phyloP scores from a whole-genome alignment of 1,284 basidiomycete species.

The Tilletia horrida region DNA sequence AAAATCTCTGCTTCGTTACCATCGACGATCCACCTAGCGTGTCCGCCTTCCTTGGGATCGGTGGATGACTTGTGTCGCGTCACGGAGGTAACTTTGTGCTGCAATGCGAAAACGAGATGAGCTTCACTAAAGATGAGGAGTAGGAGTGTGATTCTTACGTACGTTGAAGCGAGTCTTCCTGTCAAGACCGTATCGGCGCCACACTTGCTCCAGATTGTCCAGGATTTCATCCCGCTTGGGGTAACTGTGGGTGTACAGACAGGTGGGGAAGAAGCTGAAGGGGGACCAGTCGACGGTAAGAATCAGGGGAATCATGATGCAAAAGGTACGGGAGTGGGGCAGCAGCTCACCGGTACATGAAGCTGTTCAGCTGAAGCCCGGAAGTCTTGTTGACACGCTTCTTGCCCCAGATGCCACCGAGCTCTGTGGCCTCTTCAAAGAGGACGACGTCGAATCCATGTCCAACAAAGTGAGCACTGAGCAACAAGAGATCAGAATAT shows the following conservation, averaged over 20 bases:
- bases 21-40: conserved; percentile 62
- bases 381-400: conserved; percentile 62
- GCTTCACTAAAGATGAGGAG: no score
- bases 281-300: not conserved
- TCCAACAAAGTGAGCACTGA: conserved; percentile 48
- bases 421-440: conserved; percentile 52
- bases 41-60: conserved; percentile 54
- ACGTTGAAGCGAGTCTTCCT: conserved; percentile 61
- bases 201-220: conserved; percentile 61
- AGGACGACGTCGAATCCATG: conserved; percentile 54
- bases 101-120: not conserved
- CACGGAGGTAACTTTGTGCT: conserved; percentile 36
- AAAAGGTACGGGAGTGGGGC: conserved; percentile 22
- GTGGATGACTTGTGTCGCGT: conserved; percentile 49
- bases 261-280: conserved; percentile 43
- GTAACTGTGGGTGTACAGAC: conserved; percentile 55
- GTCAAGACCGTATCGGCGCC: conserved; percentile 63
- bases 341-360: conserved; percentile 62
- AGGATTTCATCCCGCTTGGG: conserved; percentile 65
- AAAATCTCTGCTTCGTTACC: conserved; percentile 58
- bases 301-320: no score
- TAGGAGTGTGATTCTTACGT: no score
- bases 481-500: conserved; percentile 14
- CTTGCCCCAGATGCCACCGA: conserved; percentile 64
- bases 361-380: conserved; percentile 64